These are phyloP conservation scores for Fistulifera pelliculosa DNA, from an alignment of 108 stramenopile species.

Conservation along the genomic window DNA sequence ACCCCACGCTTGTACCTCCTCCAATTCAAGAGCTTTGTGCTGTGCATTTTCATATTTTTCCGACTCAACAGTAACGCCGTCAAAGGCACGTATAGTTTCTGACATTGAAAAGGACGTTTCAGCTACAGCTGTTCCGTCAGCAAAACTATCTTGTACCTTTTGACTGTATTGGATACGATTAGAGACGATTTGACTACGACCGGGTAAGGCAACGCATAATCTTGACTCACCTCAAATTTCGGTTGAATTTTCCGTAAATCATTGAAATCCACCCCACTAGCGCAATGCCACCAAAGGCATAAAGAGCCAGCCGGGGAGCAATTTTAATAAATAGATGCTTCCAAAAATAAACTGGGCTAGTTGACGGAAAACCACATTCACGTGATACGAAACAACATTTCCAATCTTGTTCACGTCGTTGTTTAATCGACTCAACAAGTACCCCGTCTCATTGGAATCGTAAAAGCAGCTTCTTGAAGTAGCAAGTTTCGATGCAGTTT, in stretches of 20 bases:
- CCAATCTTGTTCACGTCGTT: slow-evolving; percentile 84
- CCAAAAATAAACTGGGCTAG: slow-evolving; percentile 75
- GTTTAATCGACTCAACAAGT: slow-evolving; percentile 70
- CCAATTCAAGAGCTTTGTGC: slow-evolving; percentile 58
- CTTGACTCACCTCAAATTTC: neutral
- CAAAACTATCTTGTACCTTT: slow-evolving; percentile 68
- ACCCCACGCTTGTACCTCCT: slow-evolving; percentile 83
- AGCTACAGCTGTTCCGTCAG: slow-evolving; percentile 69
- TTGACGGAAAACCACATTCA: slow-evolving; percentile 76
- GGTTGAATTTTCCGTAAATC: slow-evolving; percentile 59
- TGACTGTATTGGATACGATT: slow-evolving; percentile 45
- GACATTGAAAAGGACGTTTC: slow-evolving; percentile 82
- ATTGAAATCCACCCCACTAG: slow-evolving; percentile 56
- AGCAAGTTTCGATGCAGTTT: slow-evolving; percentile 79
- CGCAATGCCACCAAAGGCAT: slow-evolving; percentile 60
- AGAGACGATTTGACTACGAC: slow-evolving; percentile 3
- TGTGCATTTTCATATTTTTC: slow-evolving; percentile 67
- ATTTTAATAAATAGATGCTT: slow-evolving; percentile 57
- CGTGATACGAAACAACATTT: slow-evolving; percentile 71
- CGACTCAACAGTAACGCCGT: slow-evolving; percentile 59
- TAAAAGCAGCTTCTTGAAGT: slow-evolving; percentile 84
- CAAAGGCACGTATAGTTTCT: slow-evolving; percentile 75
- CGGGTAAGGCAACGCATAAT: too few relatives aligned
- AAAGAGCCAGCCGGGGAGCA: slow-evolving; percentile 47
- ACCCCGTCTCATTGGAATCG: slow-evolving; percentile 70